Percentiles rank a stretch among this genome's conserved stretches.
Conservation (phyloP, 306 rosid genomes). For the Medicago arabica region DNA sequence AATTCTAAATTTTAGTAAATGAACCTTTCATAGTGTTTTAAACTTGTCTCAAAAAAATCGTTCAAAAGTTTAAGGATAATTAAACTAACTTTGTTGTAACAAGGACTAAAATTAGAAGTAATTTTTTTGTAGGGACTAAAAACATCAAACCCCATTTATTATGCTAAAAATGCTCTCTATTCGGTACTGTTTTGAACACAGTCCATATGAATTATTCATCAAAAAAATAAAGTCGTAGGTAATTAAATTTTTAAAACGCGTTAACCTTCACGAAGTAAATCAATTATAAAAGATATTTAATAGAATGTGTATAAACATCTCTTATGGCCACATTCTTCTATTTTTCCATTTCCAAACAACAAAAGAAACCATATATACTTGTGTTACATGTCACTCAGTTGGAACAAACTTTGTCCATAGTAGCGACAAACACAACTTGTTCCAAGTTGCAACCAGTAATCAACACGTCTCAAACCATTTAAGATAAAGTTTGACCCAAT, state of each 20-base stretch:
- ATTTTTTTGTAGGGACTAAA: no score
- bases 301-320: not conserved
- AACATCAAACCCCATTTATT: no score
- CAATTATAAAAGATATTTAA: not conserved
- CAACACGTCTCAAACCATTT: not conserved
- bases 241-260: not conserved
- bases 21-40: no score
- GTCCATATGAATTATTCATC: not conserved
- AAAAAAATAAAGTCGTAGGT: not conserved
- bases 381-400: not conserved
- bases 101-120: no score
- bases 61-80: no score
- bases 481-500: constrained; percentile 11
- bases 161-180: not conserved
- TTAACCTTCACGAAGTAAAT: not conserved
- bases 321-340: not conserved
- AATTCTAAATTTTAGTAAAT: no score
- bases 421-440: not conserved
- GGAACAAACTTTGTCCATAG: not conserved
- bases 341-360: not conserved
- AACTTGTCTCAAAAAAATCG: no score
- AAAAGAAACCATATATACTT: not conserved
- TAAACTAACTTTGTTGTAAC: no score
- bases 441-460: not conserved
- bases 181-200: not conserved